Conservation (phyloP, 164 flowering plant species). For the Stephania cephalantha region DNA sequence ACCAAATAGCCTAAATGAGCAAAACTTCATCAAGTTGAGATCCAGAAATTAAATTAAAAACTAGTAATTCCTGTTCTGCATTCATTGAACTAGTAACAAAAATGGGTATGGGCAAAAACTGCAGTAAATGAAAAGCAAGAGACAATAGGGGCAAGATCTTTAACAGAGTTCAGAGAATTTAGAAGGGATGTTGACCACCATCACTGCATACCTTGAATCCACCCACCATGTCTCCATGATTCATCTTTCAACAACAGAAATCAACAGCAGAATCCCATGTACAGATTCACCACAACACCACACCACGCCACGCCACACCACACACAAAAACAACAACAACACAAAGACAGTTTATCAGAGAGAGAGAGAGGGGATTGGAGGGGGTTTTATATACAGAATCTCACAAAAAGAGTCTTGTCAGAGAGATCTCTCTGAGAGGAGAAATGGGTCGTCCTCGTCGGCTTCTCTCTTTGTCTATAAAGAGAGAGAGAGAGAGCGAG, state of each 20-base stretch:
- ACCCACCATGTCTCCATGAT: slow-evolving; percentile 16
- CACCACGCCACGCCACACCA: too few species aligned
- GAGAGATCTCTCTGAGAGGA: slow-evolving; percentile 10
- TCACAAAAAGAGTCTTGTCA: slow-evolving; percentile 1
- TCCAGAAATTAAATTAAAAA: slow-evolving; percentile 10
- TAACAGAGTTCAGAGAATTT: slow-evolving; percentile 18
- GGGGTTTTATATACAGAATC: slow-evolving; percentile 5
- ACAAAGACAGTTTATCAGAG: slow-evolving; percentile 9
- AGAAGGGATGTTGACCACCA: slow-evolving; percentile 2
- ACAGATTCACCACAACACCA: background rate
- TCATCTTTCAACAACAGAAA: slow-evolving; percentile 5
- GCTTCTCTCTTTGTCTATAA: slow-evolving; percentile 1
- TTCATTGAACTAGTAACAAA: slow-evolving; percentile 19
- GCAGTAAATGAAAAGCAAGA: slow-evolving; percentile 4
- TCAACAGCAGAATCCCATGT: slow-evolving; percentile 15
- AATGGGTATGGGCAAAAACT: slow-evolving; percentile 20
- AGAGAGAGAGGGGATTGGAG: background rate
- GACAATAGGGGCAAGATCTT: slow-evolving; percentile 17
- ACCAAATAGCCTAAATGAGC: slow-evolving; percentile 1
- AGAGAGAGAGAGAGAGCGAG: slow-evolving; percentile 2
- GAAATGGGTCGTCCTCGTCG: slow-evolving; percentile 10
- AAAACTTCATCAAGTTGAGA: slow-evolving; percentile 18
- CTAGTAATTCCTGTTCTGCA: slow-evolving; percentile 9
- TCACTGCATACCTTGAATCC: slow-evolving; percentile 25
- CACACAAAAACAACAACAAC: too few species aligned